phyloP scores from a whole-genome alignment of 2,329 filamentous ascomycete genomes.

The Fusarium citri region DNA sequence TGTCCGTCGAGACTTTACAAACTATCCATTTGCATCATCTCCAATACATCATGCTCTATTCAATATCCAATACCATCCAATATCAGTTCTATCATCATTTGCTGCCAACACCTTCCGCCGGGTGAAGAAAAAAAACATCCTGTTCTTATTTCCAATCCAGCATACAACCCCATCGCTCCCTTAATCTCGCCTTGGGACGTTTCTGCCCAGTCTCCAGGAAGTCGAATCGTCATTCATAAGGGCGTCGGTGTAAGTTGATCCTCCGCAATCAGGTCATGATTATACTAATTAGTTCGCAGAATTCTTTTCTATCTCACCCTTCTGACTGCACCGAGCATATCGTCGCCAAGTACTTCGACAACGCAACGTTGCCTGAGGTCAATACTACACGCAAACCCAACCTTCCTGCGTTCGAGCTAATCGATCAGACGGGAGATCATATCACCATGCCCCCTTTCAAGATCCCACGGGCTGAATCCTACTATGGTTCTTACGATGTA shows the following conservation, averaged over 20 bases:
- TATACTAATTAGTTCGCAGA: background rate
- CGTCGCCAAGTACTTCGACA: background rate
- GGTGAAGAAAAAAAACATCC: background rate
- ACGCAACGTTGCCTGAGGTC: background rate
- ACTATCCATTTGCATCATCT: background rate
- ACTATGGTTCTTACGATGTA: too few species aligned
- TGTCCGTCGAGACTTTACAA: rapidly evolving
- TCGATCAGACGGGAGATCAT: background rate
- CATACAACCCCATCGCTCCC: background rate
- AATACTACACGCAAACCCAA: slow-evolving; percentile 6
- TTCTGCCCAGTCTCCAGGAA: slow-evolving; percentile 7
- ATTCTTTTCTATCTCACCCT: background rate
- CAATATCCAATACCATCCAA: background rate
- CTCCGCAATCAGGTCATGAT: background rate
- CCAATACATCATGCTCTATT: background rate
- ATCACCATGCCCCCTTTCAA: background rate
- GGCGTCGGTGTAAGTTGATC: slow-evolving; percentile 2
- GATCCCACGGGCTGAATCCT: too few species aligned
- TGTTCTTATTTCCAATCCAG: slow-evolving; percentile 2
- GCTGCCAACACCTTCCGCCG: background rate
- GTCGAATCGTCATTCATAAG: slow-evolving; percentile 10
- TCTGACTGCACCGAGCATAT: slow-evolving; percentile 8
- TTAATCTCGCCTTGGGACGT: background rate
- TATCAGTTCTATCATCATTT: background rate
- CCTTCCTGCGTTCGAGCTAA: background rate